phyloP scores from a whole-genome alignment of 2,329 filamentous ascomycete genomes.

The Sporothrix protearum region DNA sequence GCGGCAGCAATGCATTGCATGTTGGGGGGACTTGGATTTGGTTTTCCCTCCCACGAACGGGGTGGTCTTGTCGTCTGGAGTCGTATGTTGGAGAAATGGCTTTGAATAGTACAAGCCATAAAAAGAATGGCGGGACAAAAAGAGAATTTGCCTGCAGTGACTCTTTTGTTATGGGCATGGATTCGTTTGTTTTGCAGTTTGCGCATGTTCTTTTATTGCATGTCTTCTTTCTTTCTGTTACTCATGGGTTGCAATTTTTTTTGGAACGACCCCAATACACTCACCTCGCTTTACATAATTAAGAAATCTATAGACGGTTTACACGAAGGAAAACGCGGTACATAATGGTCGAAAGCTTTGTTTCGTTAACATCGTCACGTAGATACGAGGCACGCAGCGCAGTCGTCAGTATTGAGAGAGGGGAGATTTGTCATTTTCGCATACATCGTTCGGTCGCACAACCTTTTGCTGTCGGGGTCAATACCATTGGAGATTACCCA shows the following conservation, averaged over 20 bases:
- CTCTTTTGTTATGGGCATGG: not conserved
- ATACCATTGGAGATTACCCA: not conserved
- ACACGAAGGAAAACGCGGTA: not conserved
- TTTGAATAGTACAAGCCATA: not conserved
- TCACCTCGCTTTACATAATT: conserved; percentile 13
- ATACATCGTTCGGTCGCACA: not conserved
- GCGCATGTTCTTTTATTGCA: not conserved
- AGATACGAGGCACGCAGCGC: not conserved
- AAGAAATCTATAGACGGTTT: conserved; percentile 5
- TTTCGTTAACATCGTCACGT: not conserved
- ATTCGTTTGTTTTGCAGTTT: not conserved
- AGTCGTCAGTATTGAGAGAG: not conserved
- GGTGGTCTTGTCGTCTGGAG: not conserved
- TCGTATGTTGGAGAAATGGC: not conserved
- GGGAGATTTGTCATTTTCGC: not conserved
- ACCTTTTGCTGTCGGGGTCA: not conserved
- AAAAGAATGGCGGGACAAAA: not conserved
- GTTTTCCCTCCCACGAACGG: not conserved
- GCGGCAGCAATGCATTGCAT: not conserved
- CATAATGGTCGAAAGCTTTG: not conserved
- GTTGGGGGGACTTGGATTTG: not conserved
- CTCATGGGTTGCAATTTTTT: not conserved
- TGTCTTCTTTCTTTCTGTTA: not conserved
- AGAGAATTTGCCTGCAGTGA: not conserved
- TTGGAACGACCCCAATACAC: not conserved